Evolutionary conservation across 495 filamentous ascomycete genomes (phyloP).

Genomic region (Margaritispora aquatica): DNA sequence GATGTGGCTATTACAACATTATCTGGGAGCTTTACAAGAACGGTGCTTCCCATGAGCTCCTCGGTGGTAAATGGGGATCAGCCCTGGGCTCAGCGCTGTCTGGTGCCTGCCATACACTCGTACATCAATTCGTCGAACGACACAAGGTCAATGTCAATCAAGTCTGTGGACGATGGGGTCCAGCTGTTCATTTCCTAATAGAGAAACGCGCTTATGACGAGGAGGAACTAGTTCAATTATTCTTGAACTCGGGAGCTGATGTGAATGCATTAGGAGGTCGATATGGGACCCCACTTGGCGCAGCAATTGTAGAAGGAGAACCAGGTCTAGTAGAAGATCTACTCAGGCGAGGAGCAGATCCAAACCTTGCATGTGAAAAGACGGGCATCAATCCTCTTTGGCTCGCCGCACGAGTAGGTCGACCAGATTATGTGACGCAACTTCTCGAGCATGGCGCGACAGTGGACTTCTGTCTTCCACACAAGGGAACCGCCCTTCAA

Average conservation of each 20-base stretch:
- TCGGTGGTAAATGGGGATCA: constrained; percentile 10
- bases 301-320: not conserved
- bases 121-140: not conserved
- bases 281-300: not conserved
- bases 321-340: not conserved
- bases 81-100: constrained; percentile 2
- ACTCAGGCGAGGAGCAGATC: not conserved
- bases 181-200: not conserved
- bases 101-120: not conserved
- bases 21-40: not conserved
- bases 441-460: constrained; percentile 10
- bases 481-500: constrained; percentile 11
- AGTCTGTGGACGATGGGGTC: not conserved
- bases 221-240: not conserved
- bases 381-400: not conserved
- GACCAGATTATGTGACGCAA: constrained; percentile 4
- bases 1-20: not conserved
- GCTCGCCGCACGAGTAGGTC: not conserved
- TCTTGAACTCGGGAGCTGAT: not conserved
- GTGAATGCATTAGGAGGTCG: not conserved
- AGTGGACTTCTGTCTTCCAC: not conserved
- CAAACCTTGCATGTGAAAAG: not conserved
- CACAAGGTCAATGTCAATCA: not conserved
- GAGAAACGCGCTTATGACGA: not conserved
- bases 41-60: constrained; percentile 21